These are phyloP conservation scores for Neurospora tetrasperma DNA, from an alignment of 495 filamentous ascomycete genomes.

Conservation along the genomic window DNA sequence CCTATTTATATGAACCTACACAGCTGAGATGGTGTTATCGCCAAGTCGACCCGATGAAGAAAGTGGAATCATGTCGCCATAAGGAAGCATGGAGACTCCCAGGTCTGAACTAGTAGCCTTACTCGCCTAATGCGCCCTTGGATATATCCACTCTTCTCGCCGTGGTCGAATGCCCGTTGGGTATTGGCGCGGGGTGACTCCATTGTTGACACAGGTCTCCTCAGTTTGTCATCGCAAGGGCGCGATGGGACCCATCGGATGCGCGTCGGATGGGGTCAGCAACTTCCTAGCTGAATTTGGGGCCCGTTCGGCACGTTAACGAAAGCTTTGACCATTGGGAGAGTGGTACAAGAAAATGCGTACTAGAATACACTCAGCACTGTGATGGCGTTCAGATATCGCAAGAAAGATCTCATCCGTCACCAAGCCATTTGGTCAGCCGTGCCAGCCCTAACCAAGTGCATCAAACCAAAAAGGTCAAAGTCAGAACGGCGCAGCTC, in stretches of 20 bases:
- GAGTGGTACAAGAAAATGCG: not conserved
- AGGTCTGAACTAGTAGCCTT: not conserved
- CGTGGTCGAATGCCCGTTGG: not conserved
- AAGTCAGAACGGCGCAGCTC: not conserved
- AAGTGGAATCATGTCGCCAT: not conserved
- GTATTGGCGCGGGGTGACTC: constrained; percentile 12
- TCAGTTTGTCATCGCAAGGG: constrained; percentile 12
- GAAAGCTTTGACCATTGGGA: not conserved
- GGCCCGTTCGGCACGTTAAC: not conserved
- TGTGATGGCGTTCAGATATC: not conserved
- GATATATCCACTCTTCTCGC: not conserved
- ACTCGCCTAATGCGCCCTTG: not conserved
- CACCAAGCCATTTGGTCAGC: not conserved
- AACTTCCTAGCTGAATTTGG: not conserved
- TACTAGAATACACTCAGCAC: not conserved
- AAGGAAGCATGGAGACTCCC: not conserved
- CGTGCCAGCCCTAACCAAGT: not conserved
- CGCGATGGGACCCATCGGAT: not conserved
- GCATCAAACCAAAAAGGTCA: not conserved
- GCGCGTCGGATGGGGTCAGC: not conserved
- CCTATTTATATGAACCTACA: not conserved
- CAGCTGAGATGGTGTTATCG: not conserved
- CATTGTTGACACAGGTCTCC: not conserved
- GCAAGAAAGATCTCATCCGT: not conserved
- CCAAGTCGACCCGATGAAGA: not conserved